Evolutionary conservation across 306 rosid species (phyloP).

Genomic region (Cucumis melo): DNA sequence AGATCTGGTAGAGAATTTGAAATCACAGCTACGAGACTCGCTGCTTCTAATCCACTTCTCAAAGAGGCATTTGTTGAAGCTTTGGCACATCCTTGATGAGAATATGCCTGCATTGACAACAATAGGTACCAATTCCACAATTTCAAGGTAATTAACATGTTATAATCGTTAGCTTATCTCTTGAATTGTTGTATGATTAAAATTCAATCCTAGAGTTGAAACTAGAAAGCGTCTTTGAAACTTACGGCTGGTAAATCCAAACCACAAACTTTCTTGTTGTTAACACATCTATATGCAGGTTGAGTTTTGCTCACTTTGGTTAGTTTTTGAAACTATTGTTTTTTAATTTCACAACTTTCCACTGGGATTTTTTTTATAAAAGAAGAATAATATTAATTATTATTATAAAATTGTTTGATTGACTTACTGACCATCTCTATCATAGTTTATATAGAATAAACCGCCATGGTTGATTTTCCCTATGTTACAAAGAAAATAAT

Average conservation of each 20-base stretch:
- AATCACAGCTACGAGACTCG: constrained; percentile 59
- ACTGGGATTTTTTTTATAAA: not conserved
- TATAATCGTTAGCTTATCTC: no score
- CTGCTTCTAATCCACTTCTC: constrained; percentile 74
- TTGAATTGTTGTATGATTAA: not conserved
- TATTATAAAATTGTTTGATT: not conserved
- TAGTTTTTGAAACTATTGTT: not conserved
- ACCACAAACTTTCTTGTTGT: no score
- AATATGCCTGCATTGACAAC: not conserved
- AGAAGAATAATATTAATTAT: no score
- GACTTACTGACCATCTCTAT: not conserved
- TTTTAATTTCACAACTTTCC: not conserved
- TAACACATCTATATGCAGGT: no score
- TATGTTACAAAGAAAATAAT: not conserved
- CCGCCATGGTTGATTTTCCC: not conserved
- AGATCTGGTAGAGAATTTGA: constrained; percentile 81
- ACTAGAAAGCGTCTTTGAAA: not conserved
- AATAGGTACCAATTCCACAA: not conserved
- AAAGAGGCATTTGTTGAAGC: constrained; percentile 62
- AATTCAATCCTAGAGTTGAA: not conserved
- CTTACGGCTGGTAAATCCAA: no score
- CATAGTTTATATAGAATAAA: not conserved
- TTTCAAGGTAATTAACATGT: not conserved
- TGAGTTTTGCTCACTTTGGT: no score
- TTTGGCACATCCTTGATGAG: constrained; percentile 14